Percentiles rank a stretch among this genome's conserved stretches.
Evolutionary conservation across 306 rosid species (phyloP).

Genomic region (Luffa aegyptiaca): DNA sequence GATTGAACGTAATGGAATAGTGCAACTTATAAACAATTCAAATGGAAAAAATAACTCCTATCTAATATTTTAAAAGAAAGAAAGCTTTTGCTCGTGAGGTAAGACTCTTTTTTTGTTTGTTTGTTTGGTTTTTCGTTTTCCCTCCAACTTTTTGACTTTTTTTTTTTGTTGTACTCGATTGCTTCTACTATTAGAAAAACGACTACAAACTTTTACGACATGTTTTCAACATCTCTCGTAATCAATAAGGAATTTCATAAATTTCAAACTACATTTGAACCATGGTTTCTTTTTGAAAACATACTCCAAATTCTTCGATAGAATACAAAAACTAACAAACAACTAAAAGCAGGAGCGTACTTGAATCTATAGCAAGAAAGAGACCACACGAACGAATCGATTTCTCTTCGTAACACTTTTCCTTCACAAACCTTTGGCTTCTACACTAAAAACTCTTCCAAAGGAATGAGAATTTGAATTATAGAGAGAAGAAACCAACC

Average conservation of each 20-base stretch:
- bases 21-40: not conserved
- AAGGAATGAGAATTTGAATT: too few relatives aligned
- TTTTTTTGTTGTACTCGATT: not conserved
- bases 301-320: too few relatives aligned
- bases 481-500: not conserved
- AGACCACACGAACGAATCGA: too few relatives aligned
- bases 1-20: too few relatives aligned
- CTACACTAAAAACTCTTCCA: too few relatives aligned
- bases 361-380: too few relatives aligned
- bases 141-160: not conserved
- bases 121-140: not conserved
- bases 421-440: not conserved
- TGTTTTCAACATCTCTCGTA: not conserved
- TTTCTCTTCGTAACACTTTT: not conserved
- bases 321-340: too few relatives aligned
- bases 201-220: not conserved
- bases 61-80: not conserved
- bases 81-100: not conserved
- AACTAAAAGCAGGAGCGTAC: too few relatives aligned
- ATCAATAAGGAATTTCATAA: not conserved
- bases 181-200: not conserved
- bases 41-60: not conserved
- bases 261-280: not conserved
- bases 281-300: not conserved
- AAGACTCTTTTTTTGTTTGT: not conserved